A percentile compares a stretch with the other conserved stretches of the same genome.
These are phyloP conservation scores for Cenchrus fungigraminus DNA, from an alignment of 176 grass and related monocot genomes.

Conservation along the genomic window DNA sequence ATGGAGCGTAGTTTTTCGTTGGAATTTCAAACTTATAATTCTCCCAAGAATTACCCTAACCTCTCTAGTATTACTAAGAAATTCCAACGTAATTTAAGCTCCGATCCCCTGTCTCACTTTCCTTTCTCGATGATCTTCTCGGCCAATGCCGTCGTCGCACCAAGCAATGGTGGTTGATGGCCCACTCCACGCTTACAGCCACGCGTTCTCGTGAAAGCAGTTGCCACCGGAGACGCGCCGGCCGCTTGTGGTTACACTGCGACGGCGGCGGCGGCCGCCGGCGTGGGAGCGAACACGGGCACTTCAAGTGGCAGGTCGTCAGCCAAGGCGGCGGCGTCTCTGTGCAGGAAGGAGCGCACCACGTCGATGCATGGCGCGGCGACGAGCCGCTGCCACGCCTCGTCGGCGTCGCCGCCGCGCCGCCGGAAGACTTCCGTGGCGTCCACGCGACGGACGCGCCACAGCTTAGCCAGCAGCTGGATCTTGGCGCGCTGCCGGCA, in stretches of 20 bases:
- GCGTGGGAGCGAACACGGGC: slow-evolving; percentile 18
- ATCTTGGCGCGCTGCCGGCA: slow-evolving; percentile 62
- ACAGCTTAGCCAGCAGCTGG: slow-evolving; percentile 38
- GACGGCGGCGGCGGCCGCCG: slow-evolving; percentile 6
- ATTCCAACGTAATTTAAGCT: neutral
- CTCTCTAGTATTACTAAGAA: neutral
- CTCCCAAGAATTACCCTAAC: neutral
- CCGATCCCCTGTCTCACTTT: too few species aligned
- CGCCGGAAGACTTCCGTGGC: slow-evolving; percentile 50
- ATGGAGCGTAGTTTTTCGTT: neutral
- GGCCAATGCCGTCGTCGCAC: neutral
- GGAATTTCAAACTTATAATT: neutral
- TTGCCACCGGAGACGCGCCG: too few species aligned
- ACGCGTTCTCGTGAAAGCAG: neutral
- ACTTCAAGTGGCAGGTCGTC: neutral
- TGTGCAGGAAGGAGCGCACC: slow-evolving; percentile 47
- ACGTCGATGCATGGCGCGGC: slow-evolving; percentile 40
- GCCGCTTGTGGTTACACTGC: neutral
- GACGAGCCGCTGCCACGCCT: slow-evolving; percentile 53
- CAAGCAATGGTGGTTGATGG: neutral
- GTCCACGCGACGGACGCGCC: slow-evolving; percentile 47
- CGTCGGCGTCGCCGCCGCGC: slow-evolving; percentile 13
- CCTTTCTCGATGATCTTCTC: neutral
- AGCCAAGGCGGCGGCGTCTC: neutral
- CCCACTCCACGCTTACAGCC: neutral